Evolutionary conservation across 2,329 filamentous ascomycete species (phyloP), one percentile per base, ranked within the genome.

Genomic region (Fusarium dlaminii): DNA sequence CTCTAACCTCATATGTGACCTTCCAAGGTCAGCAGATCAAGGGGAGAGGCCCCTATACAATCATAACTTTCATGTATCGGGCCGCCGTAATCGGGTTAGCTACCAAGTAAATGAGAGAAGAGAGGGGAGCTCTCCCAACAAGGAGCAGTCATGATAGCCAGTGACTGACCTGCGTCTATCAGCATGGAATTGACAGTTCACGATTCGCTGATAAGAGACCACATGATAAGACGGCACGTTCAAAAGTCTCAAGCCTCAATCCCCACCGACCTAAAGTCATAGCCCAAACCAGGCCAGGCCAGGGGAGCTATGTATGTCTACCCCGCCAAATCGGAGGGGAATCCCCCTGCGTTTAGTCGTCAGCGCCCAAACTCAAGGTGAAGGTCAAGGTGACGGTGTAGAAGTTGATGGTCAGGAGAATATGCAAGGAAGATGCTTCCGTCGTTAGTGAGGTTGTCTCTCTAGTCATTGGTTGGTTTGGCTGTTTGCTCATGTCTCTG

Each of bases 281-380:
- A 46, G 74, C 71, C 73, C 75, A 76, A 76, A 40, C 36, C 48
- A 58, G 48, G 75, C 70, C 75, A 52, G 49, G n/a, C 49, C 76
- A 77, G 49, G 49, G 32, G 49, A 78, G 75, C 75, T 78, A n/a
- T n/a, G n/a, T n/a, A n/a, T n/a, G n/a, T n/a, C n/a, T n/a, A 78
- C 76, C 76, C 76, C 76, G 75, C 76, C 75, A 77, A 76, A 78
- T 76, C 59, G 51, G 66, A 71, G 45, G 40, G 39, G 48, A 60
- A 60, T 40, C 59, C 74, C 75, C 76, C 70, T 78, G 76, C 76
- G 61, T 77, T 49, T 52, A 69, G 51, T 55, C 59, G 57, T 40
- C 61, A 40, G 57, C 49, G 61, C 70, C 60, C 51, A 67, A 67
- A 15, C 37, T 42, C 29, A 66, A 63, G 34, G 32, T 29, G 60